A percentile compares a stretch with the other conserved stretches of the same genome.
These are phyloP conservation scores for Zygosaccharomyces rouxii DNA, from an alignment of 805 yeast genomes.

Conservation along the genomic window DNA sequence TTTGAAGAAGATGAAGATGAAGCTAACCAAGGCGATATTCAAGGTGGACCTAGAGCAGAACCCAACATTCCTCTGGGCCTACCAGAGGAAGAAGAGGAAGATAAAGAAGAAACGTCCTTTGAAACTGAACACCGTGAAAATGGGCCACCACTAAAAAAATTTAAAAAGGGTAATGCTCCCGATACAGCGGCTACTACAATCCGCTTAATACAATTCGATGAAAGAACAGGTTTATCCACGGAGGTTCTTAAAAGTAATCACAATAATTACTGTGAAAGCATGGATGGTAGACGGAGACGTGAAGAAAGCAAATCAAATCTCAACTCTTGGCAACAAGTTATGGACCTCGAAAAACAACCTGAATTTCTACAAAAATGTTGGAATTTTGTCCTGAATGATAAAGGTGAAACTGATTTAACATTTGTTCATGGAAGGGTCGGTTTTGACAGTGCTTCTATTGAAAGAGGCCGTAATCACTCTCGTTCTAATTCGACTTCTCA, in stretches of 20 bases:
- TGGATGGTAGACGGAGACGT: conserved; percentile 13
- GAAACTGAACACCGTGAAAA: conserved; percentile 10
- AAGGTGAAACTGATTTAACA: background rate
- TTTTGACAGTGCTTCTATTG: conserved; percentile 11
- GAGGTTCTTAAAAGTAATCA: conserved; percentile 24
- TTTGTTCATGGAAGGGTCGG: background rate
- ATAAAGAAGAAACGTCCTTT: conserved; percentile 9
- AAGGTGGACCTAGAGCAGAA: background rate
- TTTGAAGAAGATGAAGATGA: conserved; percentile 14
- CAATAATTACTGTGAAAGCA: conserved; percentile 19
- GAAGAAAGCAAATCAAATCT: background rate
- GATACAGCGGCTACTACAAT: background rate
- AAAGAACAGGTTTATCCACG: conserved; percentile 25
- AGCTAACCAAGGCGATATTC: conserved; percentile 1
- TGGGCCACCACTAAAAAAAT: conserved; percentile 13
- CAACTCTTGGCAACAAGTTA: conserved; percentile 8
- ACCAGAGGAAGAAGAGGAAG: conserved; percentile 4
- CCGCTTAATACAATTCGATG: conserved; percentile 17
- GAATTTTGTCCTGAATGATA: conserved; percentile 6
- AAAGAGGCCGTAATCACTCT: conserved; percentile 24
- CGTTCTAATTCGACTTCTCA: conserved; percentile 15
- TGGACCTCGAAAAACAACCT: conserved; percentile 8
- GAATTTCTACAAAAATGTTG: conserved; percentile 17
- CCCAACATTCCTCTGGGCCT: conserved; percentile 10
- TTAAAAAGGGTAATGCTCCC: background rate